phyloP scores from a whole-genome alignment of 306 rosid species.

The Bauhinia variegata region DNA sequence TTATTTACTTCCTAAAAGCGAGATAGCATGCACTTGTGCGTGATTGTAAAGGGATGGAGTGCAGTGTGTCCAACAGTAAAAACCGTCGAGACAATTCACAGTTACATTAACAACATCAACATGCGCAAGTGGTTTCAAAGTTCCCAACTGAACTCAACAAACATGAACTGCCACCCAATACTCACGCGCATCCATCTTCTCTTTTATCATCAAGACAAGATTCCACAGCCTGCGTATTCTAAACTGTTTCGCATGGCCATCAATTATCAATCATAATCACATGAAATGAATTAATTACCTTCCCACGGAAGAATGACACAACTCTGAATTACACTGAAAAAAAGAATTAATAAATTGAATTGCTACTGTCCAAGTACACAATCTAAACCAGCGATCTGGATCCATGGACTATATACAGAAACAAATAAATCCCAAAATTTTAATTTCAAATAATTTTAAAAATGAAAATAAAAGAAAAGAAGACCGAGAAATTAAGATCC shows the following conservation, averaged over 20 bases:
- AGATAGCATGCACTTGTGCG: too few relatives aligned
- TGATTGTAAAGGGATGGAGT: not conserved
- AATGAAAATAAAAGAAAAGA: not conserved
- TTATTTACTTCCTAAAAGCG: too few relatives aligned
- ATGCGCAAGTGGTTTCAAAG: slow-evolving; percentile 38
- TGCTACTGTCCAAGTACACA: slow-evolving; percentile 36
- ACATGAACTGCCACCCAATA: slow-evolving; percentile 29
- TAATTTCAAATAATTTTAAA: slow-evolving; percentile 11
- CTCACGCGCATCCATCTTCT: slow-evolving; percentile 43
- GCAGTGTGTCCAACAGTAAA: slow-evolving; percentile 36
- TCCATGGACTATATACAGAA: slow-evolving; percentile 45
- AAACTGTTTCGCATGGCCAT: not conserved
- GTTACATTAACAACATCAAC: slow-evolving; percentile 41
- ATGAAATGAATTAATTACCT: not conserved
- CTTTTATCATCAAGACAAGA: not conserved
- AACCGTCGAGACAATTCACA: slow-evolving; percentile 36
- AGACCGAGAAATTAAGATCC: slow-evolving; percentile 1
- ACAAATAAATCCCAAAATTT: slow-evolving; percentile 32
- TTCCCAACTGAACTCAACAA: slow-evolving; percentile 40
- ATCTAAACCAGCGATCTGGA: slow-evolving; percentile 16
- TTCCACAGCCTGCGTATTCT: slow-evolving; percentile 11
- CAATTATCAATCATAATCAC: too few relatives aligned
- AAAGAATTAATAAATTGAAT: slow-evolving; percentile 49
- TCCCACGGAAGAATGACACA: slow-evolving; percentile 5
- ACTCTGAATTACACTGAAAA: slow-evolving; percentile 16